Evolutionary conservation across 805 yeast species (phyloP).

Genomic region (Candida wancherniae): DNA sequence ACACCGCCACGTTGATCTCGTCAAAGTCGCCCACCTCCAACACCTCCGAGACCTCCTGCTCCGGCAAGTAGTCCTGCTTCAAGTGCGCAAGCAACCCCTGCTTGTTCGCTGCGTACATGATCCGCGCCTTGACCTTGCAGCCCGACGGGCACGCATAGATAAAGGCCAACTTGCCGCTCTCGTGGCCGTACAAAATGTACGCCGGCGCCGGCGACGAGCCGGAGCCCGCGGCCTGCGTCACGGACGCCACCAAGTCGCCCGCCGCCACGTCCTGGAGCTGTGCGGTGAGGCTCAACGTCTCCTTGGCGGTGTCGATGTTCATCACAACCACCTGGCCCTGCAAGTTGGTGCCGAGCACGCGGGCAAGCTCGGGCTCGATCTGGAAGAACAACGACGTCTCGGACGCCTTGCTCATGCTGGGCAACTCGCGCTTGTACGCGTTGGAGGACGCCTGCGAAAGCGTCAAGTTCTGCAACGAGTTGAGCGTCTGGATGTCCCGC

Average conservation of each 20-base stretch:
- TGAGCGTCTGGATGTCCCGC: conserved; percentile 42
- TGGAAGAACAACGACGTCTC: conserved; percentile 11
- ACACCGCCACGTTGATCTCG: conserved; percentile 56
- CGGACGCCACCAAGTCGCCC: conserved; percentile 18
- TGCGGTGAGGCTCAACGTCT: conserved; percentile 28
- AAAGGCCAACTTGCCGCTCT: conserved; percentile 44
- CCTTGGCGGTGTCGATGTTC: conserved; percentile 46
- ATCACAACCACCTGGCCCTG: conserved; percentile 40
- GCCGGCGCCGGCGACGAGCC: conserved; percentile 40
- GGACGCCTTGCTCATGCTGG: conserved; percentile 28
- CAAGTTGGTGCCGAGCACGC: conserved; percentile 15
- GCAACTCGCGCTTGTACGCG: conserved; percentile 22
- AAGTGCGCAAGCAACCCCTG: conserved; percentile 53
- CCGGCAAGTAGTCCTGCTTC: conserved; percentile 26
- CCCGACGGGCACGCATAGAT: conserved; percentile 88
- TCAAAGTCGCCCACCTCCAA: conserved; percentile 71
- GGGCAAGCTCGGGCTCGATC: conserved; percentile 19
- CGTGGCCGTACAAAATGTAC: conserved; percentile 51
- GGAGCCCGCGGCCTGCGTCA: conserved; percentile 23
- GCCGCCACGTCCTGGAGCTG: conserved; percentile 18
- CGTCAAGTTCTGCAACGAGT: conserved; percentile 28
- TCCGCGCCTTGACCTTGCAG: conserved; percentile 82
- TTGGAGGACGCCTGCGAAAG: conserved; percentile 17
- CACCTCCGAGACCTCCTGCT: conserved; percentile 35
- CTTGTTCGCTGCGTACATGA: conserved; percentile 85